Evolutionary conservation across 2,329 filamentous ascomycete species (phyloP), one percentile per base, ranked within the genome.

Genomic region (Trichoderma cornu-damae): DNA sequence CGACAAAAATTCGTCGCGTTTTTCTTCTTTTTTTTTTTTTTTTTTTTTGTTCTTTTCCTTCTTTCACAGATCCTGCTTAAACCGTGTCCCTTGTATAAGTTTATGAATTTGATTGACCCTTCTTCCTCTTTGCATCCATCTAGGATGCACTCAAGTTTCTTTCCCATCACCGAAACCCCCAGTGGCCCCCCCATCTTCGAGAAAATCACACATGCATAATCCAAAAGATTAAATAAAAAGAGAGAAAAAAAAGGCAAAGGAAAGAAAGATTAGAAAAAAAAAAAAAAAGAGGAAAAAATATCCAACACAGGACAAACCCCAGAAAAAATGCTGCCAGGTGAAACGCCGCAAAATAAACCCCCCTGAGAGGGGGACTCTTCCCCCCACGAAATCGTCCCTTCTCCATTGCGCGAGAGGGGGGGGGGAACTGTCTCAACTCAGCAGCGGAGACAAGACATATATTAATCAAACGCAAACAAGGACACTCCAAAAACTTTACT

Each of bases 301-400:
- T 42, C 56, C 56, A 54, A 30, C 48, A 53, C 34, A 53, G 24
- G 35, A 35, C 44, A 46, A 49, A 22, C 50, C 52, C 43, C n/a
- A n/a, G n/a, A 59, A 57, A 53, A 42, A 57, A 61, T 61, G 59
- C 53, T 60, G 57, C 52, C 52, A 42, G 30, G 32, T 56, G n/a
- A 53, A 59, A 57, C 59, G 59, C 59, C 59, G 32, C 58, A 50
- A 48, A 47, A n/a, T n/a, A n/a, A n/a, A n/a, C n/a, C n/a, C n/a
- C n/a, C n/a, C n/a, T 28, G 40, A 44, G 6, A 34, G 43, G 18
- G 34, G 35, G 38, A 44, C 16, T 28, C 32, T 18, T 43, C 34
- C 30, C 34, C 30, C n/a, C 37, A 30, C 51, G 7, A 38, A 47
- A 14, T 37, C 16, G 22, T 24, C 42, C 42, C 35, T 26, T 32